A percentile compares a stretch with the other conserved stretches of the same genome.
phyloP scores from a whole-genome alignment of 345 rosid genomes.

The Salix udensis region DNA sequence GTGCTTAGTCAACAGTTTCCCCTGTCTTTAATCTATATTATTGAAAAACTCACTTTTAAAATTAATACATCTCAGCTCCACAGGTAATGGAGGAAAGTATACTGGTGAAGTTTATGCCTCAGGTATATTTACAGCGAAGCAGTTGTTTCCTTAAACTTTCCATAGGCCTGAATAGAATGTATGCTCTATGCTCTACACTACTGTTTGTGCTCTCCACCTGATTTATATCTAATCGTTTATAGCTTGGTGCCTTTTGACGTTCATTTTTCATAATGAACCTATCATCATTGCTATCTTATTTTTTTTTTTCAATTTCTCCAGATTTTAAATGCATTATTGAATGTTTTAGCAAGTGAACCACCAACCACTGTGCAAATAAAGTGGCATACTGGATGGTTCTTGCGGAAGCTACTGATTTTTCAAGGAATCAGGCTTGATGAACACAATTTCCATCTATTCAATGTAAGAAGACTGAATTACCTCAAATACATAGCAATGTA shows the following conservation, averaged over 20 bases:
- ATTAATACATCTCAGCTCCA: conserved; percentile 18
- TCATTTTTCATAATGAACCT: conserved; percentile 6
- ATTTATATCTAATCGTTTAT: too few relatives aligned
- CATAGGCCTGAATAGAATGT: neutral
- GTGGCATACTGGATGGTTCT: conserved; percentile 56
- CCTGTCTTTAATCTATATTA: neutral
- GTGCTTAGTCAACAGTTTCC: neutral
- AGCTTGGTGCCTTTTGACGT: neutral
- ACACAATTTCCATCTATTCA: conserved; percentile 33
- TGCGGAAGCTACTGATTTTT: conserved; percentile 37
- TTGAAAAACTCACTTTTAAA: conserved; percentile 19
- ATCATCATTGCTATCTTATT: neutral
- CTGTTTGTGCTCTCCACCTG: neutral
- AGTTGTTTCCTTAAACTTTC: neutral
- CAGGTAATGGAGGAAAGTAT: conserved; percentile 19
- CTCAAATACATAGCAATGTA: neutral
- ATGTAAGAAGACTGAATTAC: conserved; percentile 36
- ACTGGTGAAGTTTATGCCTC: conserved; percentile 29
- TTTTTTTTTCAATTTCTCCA: conserved; percentile 13
- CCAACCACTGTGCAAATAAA: conserved; percentile 26
- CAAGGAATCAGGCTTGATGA: conserved; percentile 35
- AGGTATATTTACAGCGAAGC: conserved; percentile 11
- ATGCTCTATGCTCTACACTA: too few relatives aligned
- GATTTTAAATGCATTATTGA: conserved; percentile 45
- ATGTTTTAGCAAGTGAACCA: conserved; percentile 39